Evolutionary conservation across 257 asterid species (phyloP).

Genomic region (Nicotiana tomentosiformis): DNA sequence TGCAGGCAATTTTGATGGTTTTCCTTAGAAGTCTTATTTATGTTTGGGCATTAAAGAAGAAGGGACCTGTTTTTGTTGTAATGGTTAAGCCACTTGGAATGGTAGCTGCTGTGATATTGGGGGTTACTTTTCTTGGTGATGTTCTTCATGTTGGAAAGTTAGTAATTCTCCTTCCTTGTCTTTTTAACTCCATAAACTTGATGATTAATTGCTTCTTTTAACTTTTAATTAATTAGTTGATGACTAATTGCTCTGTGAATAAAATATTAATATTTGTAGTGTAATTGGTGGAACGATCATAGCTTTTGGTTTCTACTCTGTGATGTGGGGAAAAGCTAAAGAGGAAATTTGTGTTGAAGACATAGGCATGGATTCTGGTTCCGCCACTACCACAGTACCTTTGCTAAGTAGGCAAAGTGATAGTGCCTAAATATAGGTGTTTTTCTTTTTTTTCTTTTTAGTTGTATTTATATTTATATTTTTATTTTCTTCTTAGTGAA

Average conservation of each 20-base stretch:
- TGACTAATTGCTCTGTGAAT: not conserved
- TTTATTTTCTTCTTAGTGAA: too few relatives aligned
- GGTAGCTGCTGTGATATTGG: slow-evolving; percentile 42
- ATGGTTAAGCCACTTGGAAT: slow-evolving; percentile 43
- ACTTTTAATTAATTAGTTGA: not conserved
- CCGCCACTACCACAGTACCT: not conserved
- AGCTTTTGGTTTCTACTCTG: slow-evolving; percentile 23
- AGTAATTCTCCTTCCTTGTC: not conserved
- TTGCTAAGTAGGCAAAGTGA: not conserved
- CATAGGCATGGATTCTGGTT: not conserved
- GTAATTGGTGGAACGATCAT: slow-evolving; percentile 20
- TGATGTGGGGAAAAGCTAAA: slow-evolving; percentile 24
- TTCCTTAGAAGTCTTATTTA: slow-evolving; percentile 15
- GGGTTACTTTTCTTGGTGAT: slow-evolving; percentile 48
- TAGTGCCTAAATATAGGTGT: not conserved
- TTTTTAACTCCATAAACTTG: not conserved
- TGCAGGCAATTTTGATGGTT: slow-evolving; percentile 15
- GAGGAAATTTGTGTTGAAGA: slow-evolving; percentile 9
- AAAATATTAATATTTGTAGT: slow-evolving; percentile 1
- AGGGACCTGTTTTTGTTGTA: slow-evolving; percentile 50
- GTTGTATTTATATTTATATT: too few relatives aligned
- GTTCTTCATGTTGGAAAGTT: slow-evolving; percentile 49
- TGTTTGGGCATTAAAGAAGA: slow-evolving; percentile 40
- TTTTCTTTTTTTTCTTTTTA: not conserved
- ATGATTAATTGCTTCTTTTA: not conserved